A percentile compares a stretch with the other conserved stretches of the same genome.
These are phyloP conservation scores for Nadsonia commutata DNA, from an alignment of 1,139 yeast genomes.

Conservation along the genomic window DNA sequence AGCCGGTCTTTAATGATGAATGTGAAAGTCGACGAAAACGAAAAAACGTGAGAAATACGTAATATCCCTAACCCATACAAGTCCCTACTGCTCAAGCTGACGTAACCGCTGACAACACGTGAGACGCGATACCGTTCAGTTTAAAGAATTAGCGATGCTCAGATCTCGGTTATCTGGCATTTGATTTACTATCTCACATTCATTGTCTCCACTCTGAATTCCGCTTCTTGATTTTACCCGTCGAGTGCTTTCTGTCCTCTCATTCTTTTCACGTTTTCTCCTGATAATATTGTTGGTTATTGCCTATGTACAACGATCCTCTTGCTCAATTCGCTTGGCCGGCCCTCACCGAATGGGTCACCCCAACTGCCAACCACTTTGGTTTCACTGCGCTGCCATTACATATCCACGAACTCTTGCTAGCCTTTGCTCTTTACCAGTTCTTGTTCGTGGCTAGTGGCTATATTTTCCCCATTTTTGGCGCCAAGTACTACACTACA, in stretches of 20 bases:
- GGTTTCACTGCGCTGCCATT: slow-evolving; percentile 21
- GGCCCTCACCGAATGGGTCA: background rate
- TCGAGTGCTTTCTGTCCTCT: no score
- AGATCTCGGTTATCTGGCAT: no score
- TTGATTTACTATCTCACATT: no score
- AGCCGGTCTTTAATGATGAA: background rate
- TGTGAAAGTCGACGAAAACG: background rate
- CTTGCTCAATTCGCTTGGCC: background rate
- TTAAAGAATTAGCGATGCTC: no score
- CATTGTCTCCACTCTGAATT: no score
- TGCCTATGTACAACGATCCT: background rate
- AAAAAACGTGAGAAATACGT: background rate
- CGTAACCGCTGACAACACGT: no score
- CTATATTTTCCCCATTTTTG: slow-evolving; percentile 33
- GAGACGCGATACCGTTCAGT: no score
- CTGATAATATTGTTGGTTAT: no score
- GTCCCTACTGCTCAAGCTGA: no score
- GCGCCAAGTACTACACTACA: slow-evolving; percentile 15
- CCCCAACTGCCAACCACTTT: background rate
- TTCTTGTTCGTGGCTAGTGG: slow-evolving; percentile 31
- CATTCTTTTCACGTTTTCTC: no score
- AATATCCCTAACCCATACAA: no score
- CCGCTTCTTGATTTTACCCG: no score
- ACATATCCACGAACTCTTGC: slow-evolving; percentile 39
- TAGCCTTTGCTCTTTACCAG: slow-evolving; percentile 33